Evolutionary conservation across 805 yeast species (phyloP).

Genomic region (Candida koratica): DNA sequence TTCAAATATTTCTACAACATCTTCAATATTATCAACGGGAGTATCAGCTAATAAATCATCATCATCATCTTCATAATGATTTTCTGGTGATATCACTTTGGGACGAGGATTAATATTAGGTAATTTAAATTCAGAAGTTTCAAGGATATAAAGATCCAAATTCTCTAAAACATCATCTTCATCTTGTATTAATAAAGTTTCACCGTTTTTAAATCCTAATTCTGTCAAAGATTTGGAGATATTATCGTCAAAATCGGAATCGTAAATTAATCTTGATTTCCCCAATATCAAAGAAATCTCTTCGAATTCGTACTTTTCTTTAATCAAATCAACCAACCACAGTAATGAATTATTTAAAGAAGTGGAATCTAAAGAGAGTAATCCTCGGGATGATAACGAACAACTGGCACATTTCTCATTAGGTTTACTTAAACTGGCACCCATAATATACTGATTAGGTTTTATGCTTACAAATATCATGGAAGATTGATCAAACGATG

Average conservation of each 20-base stretch:
- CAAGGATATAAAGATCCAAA: constrained; percentile 55
- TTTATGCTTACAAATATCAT: constrained; percentile 41
- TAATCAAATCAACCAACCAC: constrained; percentile 50
- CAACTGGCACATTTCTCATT: constrained; percentile 71
- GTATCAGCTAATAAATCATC: constrained; percentile 4
- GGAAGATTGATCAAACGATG: constrained; percentile 18
- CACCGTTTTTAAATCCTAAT: constrained; percentile 54
- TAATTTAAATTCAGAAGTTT: constrained; percentile 7
- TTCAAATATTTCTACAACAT: constrained; percentile 3
- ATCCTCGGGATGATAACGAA: constrained; percentile 49
- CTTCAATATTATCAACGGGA: constrained; percentile 2
- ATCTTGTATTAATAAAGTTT: constrained; percentile 67
- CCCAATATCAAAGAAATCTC: constrained; percentile 60
- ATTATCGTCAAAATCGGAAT: constrained; percentile 79
- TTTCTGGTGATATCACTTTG: constrained; percentile 11
- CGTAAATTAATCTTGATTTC: constrained; percentile 58
- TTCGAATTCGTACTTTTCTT: constrained; percentile 47
- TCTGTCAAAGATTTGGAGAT: constrained; percentile 43
- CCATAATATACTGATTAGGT: constrained; percentile 60
- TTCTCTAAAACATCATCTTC: constrained; percentile 67
- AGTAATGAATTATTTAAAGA: constrained; percentile 19
- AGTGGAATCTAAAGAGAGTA: constrained; percentile 32
- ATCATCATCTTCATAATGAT: constrained; percentile 6
- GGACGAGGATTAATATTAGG: constrained; percentile 16
- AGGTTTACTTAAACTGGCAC: constrained; percentile 60